phyloP scores from a whole-genome alignment of 371 early-diverging fungal genomes.

The Mucor saturninus region DNA sequence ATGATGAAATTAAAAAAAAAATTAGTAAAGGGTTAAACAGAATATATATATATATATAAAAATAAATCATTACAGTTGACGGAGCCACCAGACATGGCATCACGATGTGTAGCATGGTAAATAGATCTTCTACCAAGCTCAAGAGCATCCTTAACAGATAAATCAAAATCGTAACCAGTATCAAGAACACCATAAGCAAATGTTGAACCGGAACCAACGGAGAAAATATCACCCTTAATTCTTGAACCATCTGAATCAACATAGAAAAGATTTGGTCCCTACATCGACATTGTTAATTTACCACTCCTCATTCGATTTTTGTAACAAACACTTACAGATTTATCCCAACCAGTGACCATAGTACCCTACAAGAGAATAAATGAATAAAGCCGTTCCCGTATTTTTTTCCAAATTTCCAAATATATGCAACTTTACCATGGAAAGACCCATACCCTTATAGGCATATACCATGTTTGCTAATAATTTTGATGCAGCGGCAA shows the following conservation, averaged over 20 bases:
- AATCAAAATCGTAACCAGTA: slow-evolving; percentile 87
- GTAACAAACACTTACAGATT: slow-evolving; percentile 59
- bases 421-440: slow-evolving; percentile 74
- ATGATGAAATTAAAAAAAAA: background rate
- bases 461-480: slow-evolving; percentile 96
- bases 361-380: slow-evolving; percentile 75
- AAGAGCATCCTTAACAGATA: slow-evolving; percentile 93
- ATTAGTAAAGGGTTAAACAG: slow-evolving; percentile 1
- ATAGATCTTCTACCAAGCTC: slow-evolving; percentile 97
- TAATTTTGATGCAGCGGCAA: slow-evolving; percentile 98
- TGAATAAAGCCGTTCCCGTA: background rate
- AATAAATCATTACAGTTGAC: slow-evolving; percentile 74
- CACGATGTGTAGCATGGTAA: slow-evolving; percentile 98
- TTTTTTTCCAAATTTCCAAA: background rate
- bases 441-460: slow-evolving; percentile 99
- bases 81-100: slow-evolving; percentile 98
- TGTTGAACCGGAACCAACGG: slow-evolving; percentile 98
- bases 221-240: slow-evolving; percentile 92
- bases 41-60: background rate
- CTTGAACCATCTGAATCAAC: slow-evolving; percentile 98
- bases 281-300: slow-evolving; percentile 4
- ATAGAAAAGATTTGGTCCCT: slow-evolving; percentile 97
- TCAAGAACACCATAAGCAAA: slow-evolving; percentile 99
- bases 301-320: background rate
- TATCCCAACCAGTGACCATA: slow-evolving; percentile 99